These are phyloP conservation scores for Cicer judaicum DNA, from an alignment of 306 rosid genomes.

Conservation along the genomic window DNA sequence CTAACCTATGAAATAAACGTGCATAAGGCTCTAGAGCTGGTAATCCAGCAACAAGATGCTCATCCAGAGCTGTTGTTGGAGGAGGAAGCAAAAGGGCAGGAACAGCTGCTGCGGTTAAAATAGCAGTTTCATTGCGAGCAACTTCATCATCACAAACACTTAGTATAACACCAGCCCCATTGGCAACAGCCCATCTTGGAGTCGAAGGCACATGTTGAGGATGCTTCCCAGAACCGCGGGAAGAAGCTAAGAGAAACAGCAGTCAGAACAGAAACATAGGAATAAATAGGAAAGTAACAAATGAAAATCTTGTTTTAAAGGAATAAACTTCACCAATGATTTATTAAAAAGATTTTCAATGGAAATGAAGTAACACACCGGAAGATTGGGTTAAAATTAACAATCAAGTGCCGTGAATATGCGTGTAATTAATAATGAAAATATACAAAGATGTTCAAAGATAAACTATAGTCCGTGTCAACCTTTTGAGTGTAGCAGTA, in stretches of 20 bases:
- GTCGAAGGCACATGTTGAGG: conserved; percentile 96
- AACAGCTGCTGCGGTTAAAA: conserved; percentile 93
- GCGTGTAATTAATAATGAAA: no score
- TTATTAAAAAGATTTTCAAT: no score
- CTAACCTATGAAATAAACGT: conserved; percentile 90
- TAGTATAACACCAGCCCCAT: conserved; percentile 97
- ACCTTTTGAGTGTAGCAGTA: conserved; percentile 11
- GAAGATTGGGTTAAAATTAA: no score
- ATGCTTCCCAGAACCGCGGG: conserved; percentile 97
- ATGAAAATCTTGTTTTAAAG: not conserved
- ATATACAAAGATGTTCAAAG: no score
- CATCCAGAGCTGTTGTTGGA: conserved; percentile 96
- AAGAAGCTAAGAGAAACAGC: conserved; percentile 61
- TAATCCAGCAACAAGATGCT: conserved; percentile 95
- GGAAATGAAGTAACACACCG: no score
- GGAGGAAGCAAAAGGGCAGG: conserved; percentile 99
- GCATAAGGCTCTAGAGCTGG: conserved; percentile 99
- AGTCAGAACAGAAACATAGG: conserved; percentile 23
- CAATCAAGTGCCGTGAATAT: no score
- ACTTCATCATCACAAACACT: conserved; percentile 99
- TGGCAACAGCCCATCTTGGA: conserved; percentile 99
- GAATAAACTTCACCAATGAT: no score
- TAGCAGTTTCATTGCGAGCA: conserved; percentile 93
- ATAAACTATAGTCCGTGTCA: not conserved
- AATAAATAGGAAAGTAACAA: not conserved